Percentiles rank a stretch among this genome's conserved stretches.
phyloP scores from a whole-genome alignment of 305 asterid genomes.

The Plantago lanceolata region DNA sequence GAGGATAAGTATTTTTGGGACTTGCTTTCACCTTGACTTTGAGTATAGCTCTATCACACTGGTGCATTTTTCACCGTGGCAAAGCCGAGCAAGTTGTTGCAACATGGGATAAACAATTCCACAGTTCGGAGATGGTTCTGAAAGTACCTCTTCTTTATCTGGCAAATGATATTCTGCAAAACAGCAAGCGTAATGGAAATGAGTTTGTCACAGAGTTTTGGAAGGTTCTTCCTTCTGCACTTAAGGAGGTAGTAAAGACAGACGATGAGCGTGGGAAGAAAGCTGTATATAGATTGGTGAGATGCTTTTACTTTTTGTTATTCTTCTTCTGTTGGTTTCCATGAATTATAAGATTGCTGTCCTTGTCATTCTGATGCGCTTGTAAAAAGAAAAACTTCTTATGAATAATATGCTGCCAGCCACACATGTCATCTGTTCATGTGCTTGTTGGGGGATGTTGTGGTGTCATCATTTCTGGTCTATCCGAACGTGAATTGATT shows the following conservation, averaged over 20 bases:
- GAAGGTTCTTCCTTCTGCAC: conserved; percentile 90
- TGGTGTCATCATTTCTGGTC: too few species aligned
- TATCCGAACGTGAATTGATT: too few species aligned
- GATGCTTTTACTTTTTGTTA: conserved; percentile 19
- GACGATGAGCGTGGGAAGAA: conserved; percentile 71
- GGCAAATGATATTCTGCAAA: conserved; percentile 88
- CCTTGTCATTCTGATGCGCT: not conserved
- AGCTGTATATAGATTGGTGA: conserved; percentile 76
- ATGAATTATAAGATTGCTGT: not conserved
- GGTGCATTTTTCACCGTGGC: conserved; percentile 94
- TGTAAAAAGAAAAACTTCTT: not conserved
- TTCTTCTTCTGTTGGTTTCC: not conserved
- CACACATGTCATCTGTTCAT: too few species aligned
- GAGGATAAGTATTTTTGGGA: too few species aligned
- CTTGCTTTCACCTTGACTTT: conserved; percentile 40
- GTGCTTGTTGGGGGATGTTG: too few species aligned
- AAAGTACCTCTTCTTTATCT: conserved; percentile 88
- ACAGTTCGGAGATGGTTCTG: conserved; percentile 52
- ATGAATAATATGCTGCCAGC: too few species aligned
- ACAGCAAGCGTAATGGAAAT: conserved; percentile 92
- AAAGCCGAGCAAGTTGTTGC: conserved; percentile 77
- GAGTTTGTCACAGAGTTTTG: conserved; percentile 86
- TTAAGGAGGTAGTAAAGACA: conserved; percentile 54
- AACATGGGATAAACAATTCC: conserved; percentile 89
- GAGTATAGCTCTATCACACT: conserved; percentile 72